Evolutionary conservation across 1,284 basidiomycete genomes (phyloP), one percentile per base, ranked within the genome.

Genomic region (Cryptococcus amylolentus): DNA sequence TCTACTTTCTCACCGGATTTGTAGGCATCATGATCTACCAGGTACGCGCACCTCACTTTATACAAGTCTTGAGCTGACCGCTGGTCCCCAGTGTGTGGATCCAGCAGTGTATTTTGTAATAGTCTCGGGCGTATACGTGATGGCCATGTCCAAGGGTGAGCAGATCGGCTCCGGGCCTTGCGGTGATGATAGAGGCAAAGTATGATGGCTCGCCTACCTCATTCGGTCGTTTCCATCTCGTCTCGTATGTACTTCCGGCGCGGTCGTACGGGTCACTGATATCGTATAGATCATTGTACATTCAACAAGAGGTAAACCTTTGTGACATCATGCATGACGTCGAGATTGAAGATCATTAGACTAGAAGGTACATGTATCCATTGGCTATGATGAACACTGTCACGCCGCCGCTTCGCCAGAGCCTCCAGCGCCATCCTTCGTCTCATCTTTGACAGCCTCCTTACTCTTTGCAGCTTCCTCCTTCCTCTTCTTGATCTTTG

Each of bases 11-110:
- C 61, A 85, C 88, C 68, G 79, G 83, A 0, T 83, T 85, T 70
- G 65, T 88, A n/a, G 79, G 83, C 26, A 80, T 88, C 51, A 73
- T 92, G 52, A 88, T 82, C 71, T 91, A 91, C 78, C 89, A 91
- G 79, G 89, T 88, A 66, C 64, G 81, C 68, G 23, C 23, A 23
- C 23, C 23, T 23, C 9, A 23, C 16, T 12, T 28, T 4, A 44
- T 23, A 6, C 35, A 16, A 28, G 5, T 8, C 12, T 35, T n/a
- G 1, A 46, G 18, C n/a, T 39, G n/a, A 52, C 13, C 16, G 4
- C n/a, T 46, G 16, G 7, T n/a, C 16, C 14, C 13, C 38, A 66
- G 66, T 62, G 61, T 14, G 60, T 66, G 20, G 65, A 68, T 38
- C 65, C 63, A 47, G 64, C 66, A 4, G 42, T 68, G 4, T 68